Evolutionary conservation across 495 filamentous ascomycete genomes (phyloP).

Genomic region (Pyronema omphalodes): DNA sequence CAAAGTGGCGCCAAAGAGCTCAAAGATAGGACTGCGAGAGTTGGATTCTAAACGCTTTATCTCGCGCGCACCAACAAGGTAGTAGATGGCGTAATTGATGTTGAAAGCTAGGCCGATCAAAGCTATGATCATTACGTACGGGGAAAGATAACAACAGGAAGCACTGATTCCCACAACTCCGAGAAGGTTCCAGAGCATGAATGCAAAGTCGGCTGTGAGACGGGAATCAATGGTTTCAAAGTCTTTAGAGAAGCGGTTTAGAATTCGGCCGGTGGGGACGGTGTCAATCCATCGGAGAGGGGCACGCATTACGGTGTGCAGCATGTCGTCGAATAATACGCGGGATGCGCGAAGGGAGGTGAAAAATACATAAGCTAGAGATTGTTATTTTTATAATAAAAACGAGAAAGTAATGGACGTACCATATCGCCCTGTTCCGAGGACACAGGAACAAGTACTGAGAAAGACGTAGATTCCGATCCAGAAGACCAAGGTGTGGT

Average conservation of each 20-base stretch:
- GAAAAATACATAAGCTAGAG: constrained; percentile 31
- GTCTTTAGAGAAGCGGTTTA: constrained; percentile 67
- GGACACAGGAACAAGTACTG: constrained; percentile 35
- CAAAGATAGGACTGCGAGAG: constrained; percentile 58
- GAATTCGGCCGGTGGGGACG: constrained; percentile 54
- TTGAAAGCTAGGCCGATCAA: constrained; percentile 36
- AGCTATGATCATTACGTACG: constrained; percentile 41
- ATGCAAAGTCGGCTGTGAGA: constrained; percentile 40
- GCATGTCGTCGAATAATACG: constrained; percentile 43
- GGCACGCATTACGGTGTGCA: constrained; percentile 45
- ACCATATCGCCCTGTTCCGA: constrained; percentile 40
- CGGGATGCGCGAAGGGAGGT: constrained; percentile 46
- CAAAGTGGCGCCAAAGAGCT: constrained; percentile 52
- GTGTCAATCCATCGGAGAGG: constrained; percentile 58
- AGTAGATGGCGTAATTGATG: constrained; percentile 37
- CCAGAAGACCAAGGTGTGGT: constrained; percentile 37
- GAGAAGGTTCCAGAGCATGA: constrained; percentile 33
- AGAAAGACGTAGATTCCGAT: constrained; percentile 48
- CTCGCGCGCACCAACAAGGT: constrained; percentile 53
- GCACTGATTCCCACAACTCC: constrained; percentile 39
- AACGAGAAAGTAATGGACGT: not conserved
- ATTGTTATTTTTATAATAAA: not conserved
- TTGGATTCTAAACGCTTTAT: constrained; percentile 58
- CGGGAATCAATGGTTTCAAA: constrained; percentile 52
- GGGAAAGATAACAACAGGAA: constrained; percentile 39